A percentile compares a stretch with the other conserved stretches of the same genome.
These are phyloP conservation scores for Cornus controversa DNA, from an alignment of 148 eudicot species.

Conservation along the genomic window DNA sequence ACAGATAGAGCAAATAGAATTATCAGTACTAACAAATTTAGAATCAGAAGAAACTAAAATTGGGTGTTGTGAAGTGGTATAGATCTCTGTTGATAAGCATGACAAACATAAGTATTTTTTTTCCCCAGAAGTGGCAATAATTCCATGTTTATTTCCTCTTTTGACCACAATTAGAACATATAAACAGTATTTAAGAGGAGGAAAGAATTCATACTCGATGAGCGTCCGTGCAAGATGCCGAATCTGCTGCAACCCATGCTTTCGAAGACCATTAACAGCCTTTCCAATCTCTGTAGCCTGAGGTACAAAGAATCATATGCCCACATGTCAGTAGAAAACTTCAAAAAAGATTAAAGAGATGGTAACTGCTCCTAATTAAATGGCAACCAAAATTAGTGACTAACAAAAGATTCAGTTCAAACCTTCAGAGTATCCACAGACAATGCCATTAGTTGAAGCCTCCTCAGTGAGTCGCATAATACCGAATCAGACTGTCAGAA, in stretches of 20 bases:
- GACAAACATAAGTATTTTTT: neutral
- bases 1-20: neutral
- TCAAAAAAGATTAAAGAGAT: neutral
- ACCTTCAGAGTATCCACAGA: conserved; percentile 77
- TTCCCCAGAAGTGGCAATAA: neutral
- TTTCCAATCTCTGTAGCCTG: conserved; percentile 95
- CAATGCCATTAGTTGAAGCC: conserved; percentile 77
- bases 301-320: conserved; percentile 19
- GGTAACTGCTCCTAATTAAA: conserved; percentile 7
- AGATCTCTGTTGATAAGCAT: neutral
- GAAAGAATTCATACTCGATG: conserved; percentile 57
- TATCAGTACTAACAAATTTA: neutral
- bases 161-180: conserved; percentile 1
- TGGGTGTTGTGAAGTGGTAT: neutral
- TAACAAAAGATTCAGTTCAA: conserved; percentile 22
- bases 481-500: conserved; percentile 64
- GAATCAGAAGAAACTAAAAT: neutral
- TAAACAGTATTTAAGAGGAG: conserved; percentile 3
- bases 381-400: conserved; percentile 9
- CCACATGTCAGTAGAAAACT: neutral
- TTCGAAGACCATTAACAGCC: conserved; percentile 65
- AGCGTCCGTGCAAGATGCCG: conserved; percentile 58
- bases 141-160: neutral
- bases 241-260: conserved; percentile 57
- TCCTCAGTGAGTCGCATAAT: conserved; percentile 71